Percentiles rank a stretch among this genome's conserved stretches.
phyloP scores from a whole-genome alignment of 768 basidiomycete species.

The Leccinum boreale region DNA sequence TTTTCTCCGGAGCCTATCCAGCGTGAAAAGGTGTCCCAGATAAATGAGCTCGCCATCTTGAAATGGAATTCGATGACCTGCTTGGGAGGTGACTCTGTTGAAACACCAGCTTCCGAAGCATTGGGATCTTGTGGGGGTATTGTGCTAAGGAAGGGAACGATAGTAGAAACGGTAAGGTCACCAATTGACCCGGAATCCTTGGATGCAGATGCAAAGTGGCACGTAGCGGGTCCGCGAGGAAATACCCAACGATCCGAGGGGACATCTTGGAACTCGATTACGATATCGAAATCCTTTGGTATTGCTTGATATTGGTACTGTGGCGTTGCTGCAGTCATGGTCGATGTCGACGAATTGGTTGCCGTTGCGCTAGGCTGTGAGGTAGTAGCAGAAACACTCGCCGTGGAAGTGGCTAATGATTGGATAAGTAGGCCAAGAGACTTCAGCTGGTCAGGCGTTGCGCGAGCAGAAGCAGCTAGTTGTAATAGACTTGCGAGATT shows the following conservation, averaged over 20 bases:
- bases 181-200: constrained; percentile 14
- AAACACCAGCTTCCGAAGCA: constrained; percentile 10
- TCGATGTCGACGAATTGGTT: constrained; percentile 12
- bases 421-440: constrained; percentile 72
- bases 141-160: constrained; percentile 42
- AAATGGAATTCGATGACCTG: constrained; percentile 48
- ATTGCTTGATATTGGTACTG: constrained; percentile 29
- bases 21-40: constrained; percentile 57
- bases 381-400: neutral
- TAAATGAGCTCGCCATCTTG: constrained; percentile 41
- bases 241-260: constrained; percentile 64
- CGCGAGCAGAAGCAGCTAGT: constrained; percentile 58
- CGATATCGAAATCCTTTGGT: constrained; percentile 64
- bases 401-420: constrained; percentile 44
- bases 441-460: constrained; percentile 62
- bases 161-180: constrained; percentile 41
- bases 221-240: constrained; percentile 56
- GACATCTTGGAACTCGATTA: constrained; percentile 67
- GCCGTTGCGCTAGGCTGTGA: constrained; percentile 5
- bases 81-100: constrained; percentile 10
- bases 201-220: constrained; percentile 36
- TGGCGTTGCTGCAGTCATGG: constrained; percentile 10
- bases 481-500: constrained; percentile 65
- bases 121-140: constrained; percentile 10
- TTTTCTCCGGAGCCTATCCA: constrained; percentile 62